A percentile compares a stretch with the other conserved stretches of the same genome.
phyloP scores from a whole-genome alignment of 768 basidiomycete genomes.

The Mycena latifolia region DNA sequence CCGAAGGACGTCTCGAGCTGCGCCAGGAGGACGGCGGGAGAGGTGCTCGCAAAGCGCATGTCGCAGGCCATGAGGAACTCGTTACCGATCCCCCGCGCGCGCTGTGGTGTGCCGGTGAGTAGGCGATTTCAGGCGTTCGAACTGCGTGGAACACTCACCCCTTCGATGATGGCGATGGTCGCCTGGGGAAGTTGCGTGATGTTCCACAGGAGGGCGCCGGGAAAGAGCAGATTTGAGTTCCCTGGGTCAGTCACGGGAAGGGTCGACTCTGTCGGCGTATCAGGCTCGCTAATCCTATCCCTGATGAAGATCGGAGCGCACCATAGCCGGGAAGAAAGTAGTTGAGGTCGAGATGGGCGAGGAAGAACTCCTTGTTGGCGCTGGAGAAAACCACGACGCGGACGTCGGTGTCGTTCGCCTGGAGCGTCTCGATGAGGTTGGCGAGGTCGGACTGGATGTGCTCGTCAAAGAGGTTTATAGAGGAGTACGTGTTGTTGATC shows the following conservation, averaged over 20 bases:
- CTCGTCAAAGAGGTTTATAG: conserved; percentile 10
- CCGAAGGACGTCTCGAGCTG: conserved; percentile 18
- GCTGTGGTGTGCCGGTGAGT: no score
- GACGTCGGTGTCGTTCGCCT: conserved; percentile 15
- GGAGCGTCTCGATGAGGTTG: conserved; percentile 20
- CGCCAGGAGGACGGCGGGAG: conserved; percentile 7
- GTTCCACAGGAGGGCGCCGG: conserved; percentile 18
- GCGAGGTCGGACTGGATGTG: conserved; percentile 15
- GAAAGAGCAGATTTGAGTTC: conserved; percentile 5
- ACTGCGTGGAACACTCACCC: neutral
- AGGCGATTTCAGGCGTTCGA: no score
- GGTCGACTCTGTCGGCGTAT: conserved; percentile 10
- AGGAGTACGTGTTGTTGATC: conserved; percentile 20
- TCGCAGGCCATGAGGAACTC: conserved; percentile 20
- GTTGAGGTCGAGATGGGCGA: conserved; percentile 11
- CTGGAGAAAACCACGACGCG: no score
- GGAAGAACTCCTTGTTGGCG: no score
- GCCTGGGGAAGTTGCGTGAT: conserved; percentile 22
- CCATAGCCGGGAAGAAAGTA: neutral
- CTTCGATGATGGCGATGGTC: conserved; percentile 23
- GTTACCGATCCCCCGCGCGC: neutral
- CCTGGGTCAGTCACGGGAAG: conserved; percentile 4
- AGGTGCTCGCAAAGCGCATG: no score
- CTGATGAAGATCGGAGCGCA: neutral
- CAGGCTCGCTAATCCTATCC: no score